Percentiles rank a stretch among this genome's conserved stretches.
Evolutionary conservation across 2,329 filamentous ascomycete species (phyloP).

Genomic region (Xylaria sp.): DNA sequence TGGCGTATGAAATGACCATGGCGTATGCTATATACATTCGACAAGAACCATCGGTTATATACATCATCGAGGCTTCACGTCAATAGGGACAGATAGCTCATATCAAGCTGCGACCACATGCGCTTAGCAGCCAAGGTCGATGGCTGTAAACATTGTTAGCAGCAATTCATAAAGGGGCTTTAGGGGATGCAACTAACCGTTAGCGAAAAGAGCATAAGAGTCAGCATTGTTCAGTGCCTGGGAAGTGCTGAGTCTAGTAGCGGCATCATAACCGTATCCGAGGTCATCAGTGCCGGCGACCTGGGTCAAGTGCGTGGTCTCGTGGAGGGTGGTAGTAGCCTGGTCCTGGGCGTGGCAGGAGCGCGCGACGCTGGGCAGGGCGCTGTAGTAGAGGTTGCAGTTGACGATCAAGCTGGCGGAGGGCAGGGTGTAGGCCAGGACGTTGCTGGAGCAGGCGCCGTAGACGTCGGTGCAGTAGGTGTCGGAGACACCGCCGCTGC

Average conservation of each 20-base stretch:
- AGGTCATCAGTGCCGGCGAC: conserved; percentile 55
- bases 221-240: conserved; percentile 61
- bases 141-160: conserved; percentile 24
- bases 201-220: conserved; percentile 45
- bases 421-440: conserved; percentile 59
- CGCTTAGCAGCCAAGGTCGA: conserved; percentile 37
- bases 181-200: conserved; percentile 30
- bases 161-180: neutral
- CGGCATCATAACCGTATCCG: conserved; percentile 50
- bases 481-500: conserved; percentile 41
- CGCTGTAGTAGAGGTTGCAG: conserved; percentile 55
- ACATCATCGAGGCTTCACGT: neutral
- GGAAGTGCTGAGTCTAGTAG: conserved; percentile 40
- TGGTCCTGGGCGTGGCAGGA: conserved; percentile 61
- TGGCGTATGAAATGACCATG: neutral
- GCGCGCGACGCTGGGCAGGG: conserved; percentile 43
- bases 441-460: conserved; percentile 43
- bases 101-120: neutral
- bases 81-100: neutral
- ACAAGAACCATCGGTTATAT: neutral
- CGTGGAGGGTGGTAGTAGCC: conserved; percentile 59
- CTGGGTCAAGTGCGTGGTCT: conserved; percentile 57
- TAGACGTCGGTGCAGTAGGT: conserved; percentile 58
- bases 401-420: conserved; percentile 52
- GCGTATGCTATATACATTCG: neutral